Percentiles rank a stretch among this genome's conserved stretches.
phyloP scores from a whole-genome alignment of 345 rosid species.

The Dimocarpus longan region DNA sequence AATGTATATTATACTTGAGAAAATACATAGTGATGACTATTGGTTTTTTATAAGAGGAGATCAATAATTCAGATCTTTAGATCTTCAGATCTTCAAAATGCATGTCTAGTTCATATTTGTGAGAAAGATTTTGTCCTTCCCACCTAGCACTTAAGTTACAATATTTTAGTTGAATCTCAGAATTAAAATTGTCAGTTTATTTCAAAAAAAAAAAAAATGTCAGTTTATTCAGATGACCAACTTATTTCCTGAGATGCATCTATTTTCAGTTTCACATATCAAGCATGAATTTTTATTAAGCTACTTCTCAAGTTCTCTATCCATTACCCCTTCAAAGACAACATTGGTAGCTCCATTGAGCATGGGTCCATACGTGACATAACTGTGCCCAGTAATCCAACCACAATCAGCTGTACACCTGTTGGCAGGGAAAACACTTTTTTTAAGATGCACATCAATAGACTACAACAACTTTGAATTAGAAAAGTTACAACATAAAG shows the following conservation, averaged over 20 bases:
- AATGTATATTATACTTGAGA: background rate
- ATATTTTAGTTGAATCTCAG: background rate
- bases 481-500: constrained; percentile 18
- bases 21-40: background rate
- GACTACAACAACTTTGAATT: constrained; percentile 9
- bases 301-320: background rate
- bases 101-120: background rate
- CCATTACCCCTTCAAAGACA: constrained; percentile 91
- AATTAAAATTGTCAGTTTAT: background rate
- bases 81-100: background rate
- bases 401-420: constrained; percentile 99
- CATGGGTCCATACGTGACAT: constrained; percentile 97
- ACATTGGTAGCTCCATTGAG: constrained; percentile 88
- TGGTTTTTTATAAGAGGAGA: background rate
- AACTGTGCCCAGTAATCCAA: constrained; percentile 99
- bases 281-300: background rate
- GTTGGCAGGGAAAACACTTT: constrained; percentile 21
- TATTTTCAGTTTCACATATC: background rate
- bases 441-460: background rate
- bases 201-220: background rate
- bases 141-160: background rate
- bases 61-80: background rate
- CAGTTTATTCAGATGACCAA: background rate
- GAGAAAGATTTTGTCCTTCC: background rate
- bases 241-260: constrained; percentile 3